Conservation (phyloP, 371 early-diverging fungal species). For the Mortierella sp. region DNA sequence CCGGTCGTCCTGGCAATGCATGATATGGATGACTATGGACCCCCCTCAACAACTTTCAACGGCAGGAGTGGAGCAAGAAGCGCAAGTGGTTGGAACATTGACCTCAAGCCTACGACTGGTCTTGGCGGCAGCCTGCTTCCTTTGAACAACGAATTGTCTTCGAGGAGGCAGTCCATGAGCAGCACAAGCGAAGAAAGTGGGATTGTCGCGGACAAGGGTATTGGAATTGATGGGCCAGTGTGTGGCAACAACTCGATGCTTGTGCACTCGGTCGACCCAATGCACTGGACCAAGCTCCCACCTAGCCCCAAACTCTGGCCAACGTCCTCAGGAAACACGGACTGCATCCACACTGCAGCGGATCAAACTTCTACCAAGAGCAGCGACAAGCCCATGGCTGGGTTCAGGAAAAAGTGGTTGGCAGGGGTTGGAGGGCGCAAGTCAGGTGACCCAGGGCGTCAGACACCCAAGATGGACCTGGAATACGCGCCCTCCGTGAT, state of each 20-base stretch:
- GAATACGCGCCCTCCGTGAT: not conserved
- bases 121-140: too few species aligned
- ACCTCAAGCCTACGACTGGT: too few species aligned
- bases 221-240: not conserved
- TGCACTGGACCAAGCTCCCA: slow-evolving; percentile 16
- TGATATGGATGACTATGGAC: slow-evolving; percentile 10
- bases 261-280: slow-evolving; percentile 5
- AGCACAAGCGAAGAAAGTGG: not conserved
- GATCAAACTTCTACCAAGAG: not conserved
- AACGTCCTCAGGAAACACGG: not conserved
- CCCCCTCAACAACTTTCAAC: slow-evolving; percentile 4
- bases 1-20: slow-evolving; percentile 43
- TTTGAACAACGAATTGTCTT: not conserved
- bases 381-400: slow-evolving; percentile 1
- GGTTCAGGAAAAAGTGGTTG: slow-evolving; percentile 35
- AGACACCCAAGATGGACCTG: slow-evolving; percentile 7
- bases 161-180: not conserved
- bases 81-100: too few species aligned
- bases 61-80: not conserved
- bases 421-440: slow-evolving; percentile 32
- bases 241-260: not conserved
- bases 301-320: not conserved
- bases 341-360: not conserved
- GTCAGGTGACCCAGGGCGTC: slow-evolving; percentile 10
- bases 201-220: not conserved